These are phyloP conservation scores for Tetradesmus obliquus DNA, from an alignment of 139 green algal species.

Conservation along the genomic window DNA sequence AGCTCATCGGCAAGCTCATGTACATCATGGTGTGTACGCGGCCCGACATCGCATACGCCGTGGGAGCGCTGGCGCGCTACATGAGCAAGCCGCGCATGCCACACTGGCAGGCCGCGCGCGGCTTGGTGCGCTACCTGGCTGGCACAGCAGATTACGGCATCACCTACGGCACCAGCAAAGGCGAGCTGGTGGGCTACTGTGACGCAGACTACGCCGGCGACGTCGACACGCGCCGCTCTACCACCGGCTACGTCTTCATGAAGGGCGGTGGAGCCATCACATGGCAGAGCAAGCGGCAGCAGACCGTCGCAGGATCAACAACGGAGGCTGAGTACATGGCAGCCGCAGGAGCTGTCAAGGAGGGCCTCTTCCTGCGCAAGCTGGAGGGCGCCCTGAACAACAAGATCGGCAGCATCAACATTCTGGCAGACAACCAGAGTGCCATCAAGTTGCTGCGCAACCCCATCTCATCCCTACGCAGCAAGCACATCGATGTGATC, in stretches of 20 bases:
- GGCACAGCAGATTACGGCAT: conserved; percentile 41
- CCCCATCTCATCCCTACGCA: conserved; percentile 39
- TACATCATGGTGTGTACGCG: conserved; percentile 49
- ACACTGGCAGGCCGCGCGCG: conserved; percentile 56
- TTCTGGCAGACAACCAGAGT: conserved; percentile 55
- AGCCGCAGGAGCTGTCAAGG: conserved; percentile 54
- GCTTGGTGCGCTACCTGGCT: conserved; percentile 50
- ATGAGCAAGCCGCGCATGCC: conserved; percentile 1
- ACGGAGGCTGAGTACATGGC: conserved; percentile 68
- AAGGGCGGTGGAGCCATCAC: conserved; percentile 51
- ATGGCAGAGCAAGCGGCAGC: conserved; percentile 61
- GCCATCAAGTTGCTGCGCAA: conserved; percentile 57
- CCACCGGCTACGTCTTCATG: conserved; percentile 64
- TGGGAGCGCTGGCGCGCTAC: conserved; percentile 41
- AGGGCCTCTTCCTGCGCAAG: conserved; percentile 58
- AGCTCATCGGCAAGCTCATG: conserved; percentile 51
- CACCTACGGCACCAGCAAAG: neutral
- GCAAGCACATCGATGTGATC: conserved; percentile 63
- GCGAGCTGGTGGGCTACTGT: conserved; percentile 51
- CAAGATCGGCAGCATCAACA: neutral
- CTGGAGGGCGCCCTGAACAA: conserved; percentile 50
- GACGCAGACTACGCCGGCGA: conserved; percentile 63
- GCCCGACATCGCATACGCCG: conserved; percentile 55
- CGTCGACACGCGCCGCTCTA: conserved; percentile 47
- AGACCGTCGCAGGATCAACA: conserved; percentile 64